A percentile compares a stretch with the other conserved stretches of the same genome.
Conservation (phyloP, 2,329 filamentous ascomycete genomes). For the Rasamsonia emersonii region DNA sequence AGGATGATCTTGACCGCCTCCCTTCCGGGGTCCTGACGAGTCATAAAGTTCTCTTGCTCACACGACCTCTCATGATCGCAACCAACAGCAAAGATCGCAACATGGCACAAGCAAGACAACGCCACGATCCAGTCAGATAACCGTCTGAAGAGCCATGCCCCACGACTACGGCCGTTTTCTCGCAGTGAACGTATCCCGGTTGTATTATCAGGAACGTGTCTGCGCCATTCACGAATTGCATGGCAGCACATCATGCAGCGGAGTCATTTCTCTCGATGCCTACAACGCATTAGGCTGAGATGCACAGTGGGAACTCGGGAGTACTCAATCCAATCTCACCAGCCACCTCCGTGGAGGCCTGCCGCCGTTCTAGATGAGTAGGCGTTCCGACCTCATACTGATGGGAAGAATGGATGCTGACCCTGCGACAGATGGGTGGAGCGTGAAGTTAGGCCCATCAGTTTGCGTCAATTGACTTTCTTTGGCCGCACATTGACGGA, state of each 20-base stretch:
- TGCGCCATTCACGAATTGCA: slow-evolving; percentile 16
- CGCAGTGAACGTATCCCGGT: slow-evolving; percentile 3
- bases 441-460: slow-evolving; percentile 88
- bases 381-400: slow-evolving; percentile 13
- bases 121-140: no score
- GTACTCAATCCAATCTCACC: slow-evolving; percentile 21
- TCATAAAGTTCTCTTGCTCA: no score
- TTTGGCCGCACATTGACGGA: slow-evolving; percentile 93
- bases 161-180: neutral
- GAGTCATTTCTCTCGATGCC: slow-evolving; percentile 26
- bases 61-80: no score
- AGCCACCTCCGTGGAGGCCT: slow-evolving; percentile 49
- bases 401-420: slow-evolving; percentile 10
- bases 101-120: no score
- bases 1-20: no score
- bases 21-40: no score
- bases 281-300: slow-evolving; percentile 18
- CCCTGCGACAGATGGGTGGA: slow-evolving; percentile 69
- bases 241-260: slow-evolving; percentile 28
- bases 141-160: neutral
- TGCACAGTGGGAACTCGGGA: slow-evolving; percentile 14
- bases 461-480: slow-evolving; percentile 89
- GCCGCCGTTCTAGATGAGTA: slow-evolving; percentile 54
- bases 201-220: slow-evolving; percentile 6
- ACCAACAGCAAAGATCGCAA: no score